Evolutionary conservation across 768 basidiomycete genomes (phyloP).

Genomic region (Bullera alba): DNA sequence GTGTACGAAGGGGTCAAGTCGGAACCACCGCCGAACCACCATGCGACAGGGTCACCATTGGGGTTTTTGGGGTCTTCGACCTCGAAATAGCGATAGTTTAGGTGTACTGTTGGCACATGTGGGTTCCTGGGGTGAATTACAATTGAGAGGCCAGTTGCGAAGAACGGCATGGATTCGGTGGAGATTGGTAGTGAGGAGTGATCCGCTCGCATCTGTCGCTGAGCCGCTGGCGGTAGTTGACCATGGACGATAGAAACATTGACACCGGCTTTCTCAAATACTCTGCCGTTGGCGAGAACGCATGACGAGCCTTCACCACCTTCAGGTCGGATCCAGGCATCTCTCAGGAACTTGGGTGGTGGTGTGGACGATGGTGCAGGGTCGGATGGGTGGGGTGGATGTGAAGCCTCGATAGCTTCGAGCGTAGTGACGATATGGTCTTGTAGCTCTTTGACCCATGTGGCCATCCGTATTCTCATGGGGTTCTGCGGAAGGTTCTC

Average conservation of each 20-base stretch:
- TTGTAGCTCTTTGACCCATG: constrained; percentile 70
- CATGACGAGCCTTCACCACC: constrained; percentile 76
- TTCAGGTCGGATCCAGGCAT: constrained; percentile 57
- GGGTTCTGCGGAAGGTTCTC: constrained; percentile 33
- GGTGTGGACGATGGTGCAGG: constrained; percentile 11
- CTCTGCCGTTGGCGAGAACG: constrained; percentile 57
- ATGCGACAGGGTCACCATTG: constrained; percentile 56
- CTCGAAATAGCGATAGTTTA: constrained; percentile 97
- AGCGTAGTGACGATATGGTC: constrained; percentile 67
- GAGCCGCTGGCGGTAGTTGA: constrained; percentile 73
- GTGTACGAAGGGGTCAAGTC: constrained; percentile 93
- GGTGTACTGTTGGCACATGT: constrained; percentile 85
- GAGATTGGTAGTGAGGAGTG: constrained; percentile 54
- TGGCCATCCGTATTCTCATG: constrained; percentile 73
- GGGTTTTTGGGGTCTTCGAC: constrained; percentile 53
- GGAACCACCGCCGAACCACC: constrained; percentile 98
- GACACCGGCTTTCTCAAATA: constrained; percentile 92
- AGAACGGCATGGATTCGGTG: constrained; percentile 67
- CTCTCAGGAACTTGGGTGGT: constrained; percentile 60
- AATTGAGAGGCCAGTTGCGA: constrained; percentile 83
- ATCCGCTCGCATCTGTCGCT: constrained; percentile 91
- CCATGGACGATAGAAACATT: constrained; percentile 91
- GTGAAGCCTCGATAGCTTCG: constrained; percentile 67
- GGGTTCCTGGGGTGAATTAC: constrained; percentile 93
- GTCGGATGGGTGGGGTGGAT: constrained; percentile 47